Evolutionary conservation across 2,329 filamentous ascomycete species (phyloP), one percentile per base, ranked within the genome.

Genomic region (Fusarium veterinarium): DNA sequence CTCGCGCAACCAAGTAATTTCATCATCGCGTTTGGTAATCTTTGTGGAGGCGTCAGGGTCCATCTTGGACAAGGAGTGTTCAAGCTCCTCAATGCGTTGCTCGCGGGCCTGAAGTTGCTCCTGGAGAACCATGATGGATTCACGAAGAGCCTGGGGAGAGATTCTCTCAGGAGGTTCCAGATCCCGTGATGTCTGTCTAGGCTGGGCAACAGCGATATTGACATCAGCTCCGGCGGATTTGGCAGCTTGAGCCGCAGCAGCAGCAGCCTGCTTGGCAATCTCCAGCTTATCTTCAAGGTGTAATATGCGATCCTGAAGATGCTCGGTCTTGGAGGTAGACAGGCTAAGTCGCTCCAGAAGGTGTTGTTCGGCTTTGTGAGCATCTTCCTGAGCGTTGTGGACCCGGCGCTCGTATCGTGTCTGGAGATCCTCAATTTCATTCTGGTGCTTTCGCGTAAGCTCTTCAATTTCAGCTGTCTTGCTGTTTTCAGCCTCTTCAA

Each of bases 61-160:
- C 6, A 92, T 82, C 67, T 89, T 88, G 23, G 89, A 84, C 12
- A 95, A 85, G 58, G 91, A 87, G 58, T 91, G 88, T 82, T 97
- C 94, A 17, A 98, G 91, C 70, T 92, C 90, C 80, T 99, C 96
- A 74, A 98, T 97, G 42, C 91, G 91, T 67, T 92, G 89, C 83
- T 99, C 96, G 59, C 96, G 95, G 76, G 96, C 94, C 81, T 98
- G 96, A 11, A 99, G 88, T 81, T 99, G 96, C 81, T 98, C 95
- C 83, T 99, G 96, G 31, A 99, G 87, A 23, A 98, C 96, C 83
- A 97, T 91, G 79, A 99, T 98, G 2, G 95, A 97, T 82, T 99
- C 96, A 35, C 96, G 92, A 37, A 99, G 89, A 11, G 96, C 96
- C 82, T 98, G 95, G 2, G 95, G 94, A 5, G 95, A 98, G 64